A percentile compares a stretch with the other conserved stretches of the same genome.
Evolutionary conservation across 1,139 yeast genomes (phyloP).

Genomic region (Nadsonia starkeyi-henricii): DNA sequence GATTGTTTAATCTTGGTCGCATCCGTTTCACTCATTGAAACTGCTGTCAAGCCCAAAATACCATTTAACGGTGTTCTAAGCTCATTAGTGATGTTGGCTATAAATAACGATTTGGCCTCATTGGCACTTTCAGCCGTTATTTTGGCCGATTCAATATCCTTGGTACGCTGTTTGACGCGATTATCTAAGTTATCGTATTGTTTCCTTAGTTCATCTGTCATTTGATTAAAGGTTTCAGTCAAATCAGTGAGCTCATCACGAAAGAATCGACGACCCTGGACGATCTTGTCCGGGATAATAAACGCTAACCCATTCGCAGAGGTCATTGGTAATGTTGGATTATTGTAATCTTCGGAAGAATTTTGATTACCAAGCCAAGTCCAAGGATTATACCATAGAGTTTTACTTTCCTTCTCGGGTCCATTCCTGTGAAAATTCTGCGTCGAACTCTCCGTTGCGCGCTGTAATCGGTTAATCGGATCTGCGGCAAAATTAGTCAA

Average conservation of each 20-base stretch:
- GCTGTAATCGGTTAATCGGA: background rate
- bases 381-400: background rate
- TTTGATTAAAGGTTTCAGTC: slow-evolving; percentile 76
- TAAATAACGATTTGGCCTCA: slow-evolving; percentile 87
- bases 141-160: slow-evolving; percentile 77
- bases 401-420: too few species aligned
- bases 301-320: slow-evolving; percentile 14
- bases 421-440: too few species aligned
- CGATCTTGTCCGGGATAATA: background rate
- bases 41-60: slow-evolving; percentile 89
- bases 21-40: slow-evolving; percentile 77
- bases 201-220: slow-evolving; percentile 76
- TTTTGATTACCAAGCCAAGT: background rate
- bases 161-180: slow-evolving; percentile 76
- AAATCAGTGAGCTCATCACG: slow-evolving; percentile 74
- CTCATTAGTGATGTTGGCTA: slow-evolving; percentile 93
- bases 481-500: background rate
- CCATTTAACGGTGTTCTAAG: slow-evolving; percentile 91
- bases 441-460: background rate
- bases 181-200: slow-evolving; percentile 81
- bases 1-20: slow-evolving; percentile 49
- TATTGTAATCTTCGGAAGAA: slow-evolving; percentile 17
- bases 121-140: slow-evolving; percentile 87
- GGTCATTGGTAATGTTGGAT: slow-evolving; percentile 20
- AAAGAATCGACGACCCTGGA: background rate